Percentiles rank a stretch among this genome's conserved stretches.
phyloP scores from a whole-genome alignment of 306 rosid genomes.

The Herpetospermum pedunculosum region DNA sequence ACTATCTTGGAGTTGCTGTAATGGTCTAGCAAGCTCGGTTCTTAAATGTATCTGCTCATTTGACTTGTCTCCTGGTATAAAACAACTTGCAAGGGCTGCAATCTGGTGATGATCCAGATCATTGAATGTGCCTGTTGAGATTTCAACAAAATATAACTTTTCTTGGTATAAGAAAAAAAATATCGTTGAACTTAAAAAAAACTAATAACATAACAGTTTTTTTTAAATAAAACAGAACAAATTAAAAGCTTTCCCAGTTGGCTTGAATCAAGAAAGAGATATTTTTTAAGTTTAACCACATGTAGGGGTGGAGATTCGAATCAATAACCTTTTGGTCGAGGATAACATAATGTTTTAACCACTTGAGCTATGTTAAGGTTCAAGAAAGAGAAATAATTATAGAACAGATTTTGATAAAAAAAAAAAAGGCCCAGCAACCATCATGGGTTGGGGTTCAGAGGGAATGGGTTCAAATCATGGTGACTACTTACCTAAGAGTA shows the following conservation, averaged over 20 bases:
- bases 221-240: background rate
- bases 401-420: background rate
- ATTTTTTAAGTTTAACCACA: background rate
- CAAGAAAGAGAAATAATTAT: background rate
- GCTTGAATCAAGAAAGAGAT: background rate
- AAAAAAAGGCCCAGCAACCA: background rate
- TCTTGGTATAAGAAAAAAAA: no score
- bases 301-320: background rate
- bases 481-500: no score
- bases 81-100: slow-evolving; percentile 97
- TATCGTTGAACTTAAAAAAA: background rate
- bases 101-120: slow-evolving; percentile 93
- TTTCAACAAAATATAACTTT: background rate
- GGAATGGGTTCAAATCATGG: no score
- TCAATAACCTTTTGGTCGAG: background rate
- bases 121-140: slow-evolving; percentile 70
- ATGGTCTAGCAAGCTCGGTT: slow-evolving; percentile 82
- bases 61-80: slow-evolving; percentile 86
- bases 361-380: background rate
- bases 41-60: slow-evolving; percentile 85
- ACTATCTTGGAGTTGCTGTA: slow-evolving; percentile 95
- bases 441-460: no score
- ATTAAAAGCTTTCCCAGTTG: background rate
- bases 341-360: background rate
- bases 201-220: background rate